These are phyloP conservation scores for Leptographium flavum DNA, from an alignment of 2,329 filamentous ascomycete genomes.

Conservation along the genomic window DNA sequence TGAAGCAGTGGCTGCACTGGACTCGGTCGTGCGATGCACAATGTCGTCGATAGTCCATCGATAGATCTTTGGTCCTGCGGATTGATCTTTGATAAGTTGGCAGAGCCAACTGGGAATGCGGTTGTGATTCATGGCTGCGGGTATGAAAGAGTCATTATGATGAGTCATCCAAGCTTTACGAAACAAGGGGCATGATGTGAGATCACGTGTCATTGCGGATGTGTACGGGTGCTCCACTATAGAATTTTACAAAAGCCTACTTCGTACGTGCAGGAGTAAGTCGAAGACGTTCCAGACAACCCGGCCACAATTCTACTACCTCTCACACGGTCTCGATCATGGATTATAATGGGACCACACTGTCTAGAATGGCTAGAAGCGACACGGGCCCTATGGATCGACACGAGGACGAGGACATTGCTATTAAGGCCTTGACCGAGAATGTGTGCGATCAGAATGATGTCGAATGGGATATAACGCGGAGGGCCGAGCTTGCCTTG, in stretches of 20 bases:
- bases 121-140: background rate
- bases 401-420: slow-evolving; percentile 46
- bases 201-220: background rate
- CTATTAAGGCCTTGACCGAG: slow-evolving; percentile 48
- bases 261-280: no score
- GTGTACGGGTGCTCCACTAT: no score
- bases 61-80: slow-evolving; percentile 6
- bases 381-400: no score
- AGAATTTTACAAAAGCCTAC: no score
- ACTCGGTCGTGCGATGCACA: background rate
- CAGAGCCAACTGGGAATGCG: slow-evolving; percentile 7
- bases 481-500: slow-evolving; percentile 44
- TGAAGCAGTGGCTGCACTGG: background rate
- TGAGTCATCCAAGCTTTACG: no score
- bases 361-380: no score
- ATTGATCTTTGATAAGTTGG: background rate
- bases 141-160: background rate
- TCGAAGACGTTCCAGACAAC: no score
- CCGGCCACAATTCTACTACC: no score
- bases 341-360: no score
- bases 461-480: slow-evolving; percentile 70
- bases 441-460: slow-evolving; percentile 77
- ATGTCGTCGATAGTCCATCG: slow-evolving; percentile 6
- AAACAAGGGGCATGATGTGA: background rate
- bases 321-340: no score